phyloP scores from a whole-genome alignment of 2,329 filamentous ascomycete species.

The Nakataea oryzae region DNA sequence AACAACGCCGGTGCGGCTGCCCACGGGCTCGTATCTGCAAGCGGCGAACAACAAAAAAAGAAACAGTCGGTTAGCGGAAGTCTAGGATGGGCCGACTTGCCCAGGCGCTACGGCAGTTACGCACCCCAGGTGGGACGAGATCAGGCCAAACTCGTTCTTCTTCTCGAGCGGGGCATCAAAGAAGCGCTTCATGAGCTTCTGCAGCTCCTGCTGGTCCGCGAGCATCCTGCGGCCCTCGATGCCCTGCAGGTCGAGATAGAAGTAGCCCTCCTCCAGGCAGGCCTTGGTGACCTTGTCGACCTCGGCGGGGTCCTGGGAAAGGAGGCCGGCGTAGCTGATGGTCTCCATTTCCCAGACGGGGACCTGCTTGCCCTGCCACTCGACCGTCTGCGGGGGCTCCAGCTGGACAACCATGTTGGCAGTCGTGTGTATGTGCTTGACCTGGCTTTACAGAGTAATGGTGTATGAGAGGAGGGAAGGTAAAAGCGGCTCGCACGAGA shows the following conservation, averaged over 20 bases:
- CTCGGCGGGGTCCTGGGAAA: conserved; percentile 43
- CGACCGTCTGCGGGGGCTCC: conserved; percentile 30
- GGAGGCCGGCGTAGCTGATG: conserved; percentile 37
- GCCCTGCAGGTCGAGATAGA: conserved; percentile 41
- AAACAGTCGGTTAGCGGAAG: neutral
- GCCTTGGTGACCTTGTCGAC: conserved; percentile 37
- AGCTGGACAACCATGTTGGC: conserved; percentile 24
- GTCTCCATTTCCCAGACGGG: conserved; percentile 42
- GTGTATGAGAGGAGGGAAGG: neutral
- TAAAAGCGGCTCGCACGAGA: neutral
- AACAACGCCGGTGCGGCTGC: conserved; percentile 34
- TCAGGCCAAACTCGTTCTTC: conserved; percentile 46
- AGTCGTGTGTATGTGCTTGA: neutral
- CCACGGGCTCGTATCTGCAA: conserved; percentile 36
- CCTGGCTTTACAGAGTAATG: neutral
- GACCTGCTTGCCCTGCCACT: conserved; percentile 37
- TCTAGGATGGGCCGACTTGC: neutral
- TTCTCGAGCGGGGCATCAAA: conserved; percentile 40
- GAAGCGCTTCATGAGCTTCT: conserved; percentile 45
- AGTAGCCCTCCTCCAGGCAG: conserved; percentile 42
- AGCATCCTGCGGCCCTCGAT: conserved; percentile 43
- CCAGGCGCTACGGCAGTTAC: conserved; percentile 5
- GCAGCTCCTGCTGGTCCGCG: conserved; percentile 38
- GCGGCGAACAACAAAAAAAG: neutral
- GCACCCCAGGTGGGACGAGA: conserved; percentile 40